phyloP scores from a whole-genome alignment of 345 rosid genomes.

The Raphanus sativus region DNA sequence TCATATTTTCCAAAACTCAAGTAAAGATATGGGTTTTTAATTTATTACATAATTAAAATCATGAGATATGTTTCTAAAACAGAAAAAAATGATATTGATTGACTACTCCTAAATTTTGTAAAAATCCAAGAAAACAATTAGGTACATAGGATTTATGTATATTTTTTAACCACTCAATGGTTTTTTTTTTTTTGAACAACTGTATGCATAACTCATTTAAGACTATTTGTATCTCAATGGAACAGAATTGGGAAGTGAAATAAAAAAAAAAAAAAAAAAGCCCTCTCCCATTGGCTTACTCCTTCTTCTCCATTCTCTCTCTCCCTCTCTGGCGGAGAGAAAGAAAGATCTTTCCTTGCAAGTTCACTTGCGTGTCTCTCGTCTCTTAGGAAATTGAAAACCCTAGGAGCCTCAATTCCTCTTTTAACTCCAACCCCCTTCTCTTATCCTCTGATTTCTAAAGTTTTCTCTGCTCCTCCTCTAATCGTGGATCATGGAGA shows the following conservation, averaged over 20 bases:
- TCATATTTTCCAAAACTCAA: neutral
- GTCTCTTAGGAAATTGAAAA: conserved; percentile 17
- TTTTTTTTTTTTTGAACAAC: no score
- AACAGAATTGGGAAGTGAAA: neutral
- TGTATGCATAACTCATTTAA: neutral
- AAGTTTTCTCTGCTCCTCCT: neutral
- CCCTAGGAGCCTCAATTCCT: conserved; percentile 9
- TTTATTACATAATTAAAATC: neutral
- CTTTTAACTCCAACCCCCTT: conserved; percentile 24
- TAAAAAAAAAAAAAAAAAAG: neutral
- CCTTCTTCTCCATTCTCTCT: neutral
- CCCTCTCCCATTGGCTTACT: conserved; percentile 29
- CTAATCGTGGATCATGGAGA: conserved; percentile 37
- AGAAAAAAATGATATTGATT: neutral
- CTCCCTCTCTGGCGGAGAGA: conserved; percentile 28
- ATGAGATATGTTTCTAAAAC: neutral
- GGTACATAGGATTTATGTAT: neutral
- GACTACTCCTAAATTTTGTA: neutral
- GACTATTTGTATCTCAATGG: neutral
- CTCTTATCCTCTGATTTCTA: neutral
- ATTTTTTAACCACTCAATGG: neutral
- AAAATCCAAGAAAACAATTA: neutral
- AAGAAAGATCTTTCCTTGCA: conserved; percentile 18
- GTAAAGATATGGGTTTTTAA: neutral
- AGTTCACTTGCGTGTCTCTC: neutral